Base-by-base conservation (phyloP, 2,329 filamentous ascomycete species). In the Hysterium pulicare region DNA sequence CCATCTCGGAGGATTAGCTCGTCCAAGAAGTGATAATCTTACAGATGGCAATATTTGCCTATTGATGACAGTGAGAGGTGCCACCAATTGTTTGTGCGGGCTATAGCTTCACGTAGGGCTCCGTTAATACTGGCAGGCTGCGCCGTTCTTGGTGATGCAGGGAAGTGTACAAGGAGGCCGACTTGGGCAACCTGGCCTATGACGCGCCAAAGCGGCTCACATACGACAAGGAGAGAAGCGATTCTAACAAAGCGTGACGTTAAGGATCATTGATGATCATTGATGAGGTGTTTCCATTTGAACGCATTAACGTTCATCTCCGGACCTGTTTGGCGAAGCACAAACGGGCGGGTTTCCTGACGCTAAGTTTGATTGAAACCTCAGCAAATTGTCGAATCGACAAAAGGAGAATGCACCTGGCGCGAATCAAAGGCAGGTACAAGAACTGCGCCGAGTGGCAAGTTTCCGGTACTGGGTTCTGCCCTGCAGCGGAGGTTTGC, bases 1-100 rank as follows among this genome's bases (percentile, higher is more conserved):
- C 53, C 23, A 53, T 52, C 39, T 52, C 55, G 55, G 54, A 41
- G 50, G 41, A 48, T 42, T 48, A 40, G 38, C 55, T 49, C 13
- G 35, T 49, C 38, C 17, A 38, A 48, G 55, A 32, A 61, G 47
- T 48, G 56, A 58, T 58, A 40, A 40, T 44, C 46, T 45, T 32
- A n/a, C 23, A 30, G 38, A 39, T 33, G 38, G 34, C 35, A 36
- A 45, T 17, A 19, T 34, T 17, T 6, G 15, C 10, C 13, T 34
- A 19, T 16, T 10, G 32, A 17, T 10, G 24, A 28, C 7, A 8
- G 24, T 7, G 24, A 28, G 24, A 13, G 13, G 24, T 28, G 24
- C 24, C 24, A 13, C 24, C 24, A 28, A 7, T 28, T 13, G 13
- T 8, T 28, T 8, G 24, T 28, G 8, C 13, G 24, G 24, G 24